phyloP scores from a whole-genome alignment of 2,329 filamentous ascomycete genomes.

The Xylaria sp. region DNA sequence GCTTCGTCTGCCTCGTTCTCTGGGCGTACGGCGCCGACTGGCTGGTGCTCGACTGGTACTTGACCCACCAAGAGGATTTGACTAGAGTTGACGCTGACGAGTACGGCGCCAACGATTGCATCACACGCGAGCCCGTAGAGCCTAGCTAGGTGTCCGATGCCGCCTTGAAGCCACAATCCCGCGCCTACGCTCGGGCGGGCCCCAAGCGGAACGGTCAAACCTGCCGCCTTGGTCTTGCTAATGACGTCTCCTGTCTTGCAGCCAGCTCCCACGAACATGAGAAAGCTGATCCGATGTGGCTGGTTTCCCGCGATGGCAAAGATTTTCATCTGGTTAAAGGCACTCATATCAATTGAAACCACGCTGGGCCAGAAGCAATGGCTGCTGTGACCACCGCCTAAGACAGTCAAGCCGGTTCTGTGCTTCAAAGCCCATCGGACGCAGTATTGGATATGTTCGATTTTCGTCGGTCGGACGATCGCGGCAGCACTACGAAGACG shows the following conservation, averaged over 20 bases:
- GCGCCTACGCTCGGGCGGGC: conserved; percentile 71
- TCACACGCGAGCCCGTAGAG: conserved; percentile 69
- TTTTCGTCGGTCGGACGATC: conserved; percentile 58
- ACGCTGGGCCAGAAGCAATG: conserved; percentile 66
- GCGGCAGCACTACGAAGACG: conserved; percentile 56
- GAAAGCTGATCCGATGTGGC: conserved; percentile 35
- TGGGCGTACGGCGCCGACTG: conserved; percentile 54
- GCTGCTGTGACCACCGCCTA: conserved; percentile 70
- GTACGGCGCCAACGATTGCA: conserved; percentile 67
- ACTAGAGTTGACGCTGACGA: conserved; percentile 63
- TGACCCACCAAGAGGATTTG: conserved; percentile 62
- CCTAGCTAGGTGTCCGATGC: conserved; percentile 69
- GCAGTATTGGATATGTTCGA: conserved; percentile 64
- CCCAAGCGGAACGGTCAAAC: conserved; percentile 68
- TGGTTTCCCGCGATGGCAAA: conserved; percentile 41
- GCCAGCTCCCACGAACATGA: conserved; percentile 65
- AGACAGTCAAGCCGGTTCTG: conserved; percentile 57
- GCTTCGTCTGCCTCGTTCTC: conserved; percentile 63
- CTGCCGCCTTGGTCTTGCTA: conserved; percentile 56
- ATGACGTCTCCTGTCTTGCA: conserved; percentile 68
- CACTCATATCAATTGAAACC: conserved; percentile 68
- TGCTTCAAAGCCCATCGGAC: conserved; percentile 66
- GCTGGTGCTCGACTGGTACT: conserved; percentile 60
- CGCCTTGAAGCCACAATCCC: conserved; percentile 72
- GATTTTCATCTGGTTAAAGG: conserved; percentile 64